These are phyloP conservation scores for Fusarium subglutinans DNA, from an alignment of 2,329 filamentous ascomycete species.

Conservation along the genomic window DNA sequence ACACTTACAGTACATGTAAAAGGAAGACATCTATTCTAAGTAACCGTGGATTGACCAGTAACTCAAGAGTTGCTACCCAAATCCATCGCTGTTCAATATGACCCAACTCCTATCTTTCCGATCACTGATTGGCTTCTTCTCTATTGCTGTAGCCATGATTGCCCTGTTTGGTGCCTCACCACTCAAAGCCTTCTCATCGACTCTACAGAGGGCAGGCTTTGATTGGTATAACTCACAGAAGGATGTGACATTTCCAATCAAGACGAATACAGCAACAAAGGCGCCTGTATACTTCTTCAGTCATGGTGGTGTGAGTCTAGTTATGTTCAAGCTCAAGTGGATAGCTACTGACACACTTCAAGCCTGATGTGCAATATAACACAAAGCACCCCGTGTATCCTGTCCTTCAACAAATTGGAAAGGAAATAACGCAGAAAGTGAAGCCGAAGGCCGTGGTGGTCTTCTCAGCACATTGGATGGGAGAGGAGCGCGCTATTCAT, in stretches of 20 bases:
- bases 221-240: conserved; percentile 26
- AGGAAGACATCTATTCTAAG: neutral
- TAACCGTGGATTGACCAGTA: neutral
- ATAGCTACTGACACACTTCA: neutral
- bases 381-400: conserved; percentile 72
- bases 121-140: conserved; percentile 32
- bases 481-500: conserved; percentile 62
- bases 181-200: conserved; percentile 33
- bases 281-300: conserved; percentile 61
- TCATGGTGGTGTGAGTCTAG: conserved; percentile 58
- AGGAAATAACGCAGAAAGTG: conserved; percentile 74
- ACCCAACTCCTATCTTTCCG: conserved; percentile 32
- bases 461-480: conserved; percentile 83
- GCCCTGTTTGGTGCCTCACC: conserved; percentile 38
- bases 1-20: conserved; percentile 10
- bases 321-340: too few relatives aligned
- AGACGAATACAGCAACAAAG: neutral
- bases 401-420: conserved; percentile 71
- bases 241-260: conserved; percentile 2
- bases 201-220: conserved; percentile 34
- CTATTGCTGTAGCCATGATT: conserved; percentile 35
- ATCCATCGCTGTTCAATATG: conserved; percentile 21
- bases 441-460: conserved; percentile 78
- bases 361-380: conserved; percentile 75
- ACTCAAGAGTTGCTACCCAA: neutral